Conservation (phyloP, 2,329 filamentous ascomycete genomes). For the Escovopsis sp. region DNA sequence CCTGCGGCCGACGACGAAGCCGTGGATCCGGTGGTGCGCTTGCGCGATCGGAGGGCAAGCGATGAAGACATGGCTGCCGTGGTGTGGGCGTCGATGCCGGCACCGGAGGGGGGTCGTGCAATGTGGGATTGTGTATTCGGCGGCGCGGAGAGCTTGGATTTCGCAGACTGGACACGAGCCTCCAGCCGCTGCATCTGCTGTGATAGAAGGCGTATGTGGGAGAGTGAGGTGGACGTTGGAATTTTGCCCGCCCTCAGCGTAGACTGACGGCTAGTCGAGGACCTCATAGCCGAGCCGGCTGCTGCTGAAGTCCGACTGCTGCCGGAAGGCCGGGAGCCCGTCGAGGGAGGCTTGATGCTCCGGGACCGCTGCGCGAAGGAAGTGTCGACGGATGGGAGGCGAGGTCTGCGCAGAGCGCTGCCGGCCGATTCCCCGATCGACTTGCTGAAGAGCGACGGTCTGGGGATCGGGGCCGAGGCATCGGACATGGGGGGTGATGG, state of each 20-base stretch:
- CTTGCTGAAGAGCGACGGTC: conserved; percentile 29
- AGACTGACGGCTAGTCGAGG: conserved; percentile 30
- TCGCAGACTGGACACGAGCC: conserved; percentile 77
- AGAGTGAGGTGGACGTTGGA: conserved; percentile 56
- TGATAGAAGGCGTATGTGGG: conserved; percentile 85
- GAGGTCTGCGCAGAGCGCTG: conserved; percentile 27
- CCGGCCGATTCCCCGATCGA: conserved; percentile 7
- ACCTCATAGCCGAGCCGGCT: conserved; percentile 31
- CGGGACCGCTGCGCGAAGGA: conserved; percentile 43
- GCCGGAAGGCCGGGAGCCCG: conserved; percentile 3
- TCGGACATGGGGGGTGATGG: conserved; percentile 93
- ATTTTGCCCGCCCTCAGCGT: conserved; percentile 26
- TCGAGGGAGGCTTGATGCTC: not conserved
- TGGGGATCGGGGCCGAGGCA: conserved; percentile 48
- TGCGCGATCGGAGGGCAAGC: conserved; percentile 53
- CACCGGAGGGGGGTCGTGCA: conserved; percentile 22
- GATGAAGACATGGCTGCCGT: conserved; percentile 13
- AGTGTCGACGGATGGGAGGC: conserved; percentile 39
- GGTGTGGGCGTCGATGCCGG: conserved; percentile 31
- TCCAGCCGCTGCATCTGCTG: conserved; percentile 96
- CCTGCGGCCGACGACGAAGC: conserved; percentile 34
- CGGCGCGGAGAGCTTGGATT: conserved; percentile 81
- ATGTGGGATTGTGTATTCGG: conserved; percentile 70
- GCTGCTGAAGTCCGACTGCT: conserved; percentile 30
- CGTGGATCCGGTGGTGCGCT: conserved; percentile 47